These are phyloP conservation scores for Cafeteria roenbergensis DNA, from an alignment of 108 stramenopile genomes.

Conservation along the genomic window DNA sequence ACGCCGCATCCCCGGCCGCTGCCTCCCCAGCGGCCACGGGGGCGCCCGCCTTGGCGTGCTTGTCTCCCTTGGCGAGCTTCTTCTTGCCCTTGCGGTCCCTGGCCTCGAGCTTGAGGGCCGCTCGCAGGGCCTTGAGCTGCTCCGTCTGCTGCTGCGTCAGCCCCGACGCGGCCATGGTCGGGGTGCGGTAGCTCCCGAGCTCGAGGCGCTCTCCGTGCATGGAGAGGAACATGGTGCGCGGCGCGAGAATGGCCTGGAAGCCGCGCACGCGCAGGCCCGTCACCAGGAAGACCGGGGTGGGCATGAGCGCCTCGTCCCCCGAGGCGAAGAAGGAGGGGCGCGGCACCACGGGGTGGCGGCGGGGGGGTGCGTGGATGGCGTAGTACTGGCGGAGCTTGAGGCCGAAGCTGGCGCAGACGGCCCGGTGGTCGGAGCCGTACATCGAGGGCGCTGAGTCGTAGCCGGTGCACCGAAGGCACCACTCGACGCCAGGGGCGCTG, in stretches of 20 bases:
- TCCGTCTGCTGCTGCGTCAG: neutral
- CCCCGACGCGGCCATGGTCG: neutral
- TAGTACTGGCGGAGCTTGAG: constrained; percentile 6
- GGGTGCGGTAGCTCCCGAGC: neutral
- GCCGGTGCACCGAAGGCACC: neutral
- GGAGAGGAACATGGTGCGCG: neutral
- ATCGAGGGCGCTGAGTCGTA: constrained; percentile 20
- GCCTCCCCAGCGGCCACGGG: too few relatives aligned
- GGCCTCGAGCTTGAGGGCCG: neutral
- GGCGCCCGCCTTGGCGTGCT: neutral
- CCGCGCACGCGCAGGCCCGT: neutral
- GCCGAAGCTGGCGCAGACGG: constrained; percentile 19
- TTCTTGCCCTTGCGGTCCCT: neutral
- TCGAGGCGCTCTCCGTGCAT: neutral
- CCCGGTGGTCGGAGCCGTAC: constrained; percentile 27
- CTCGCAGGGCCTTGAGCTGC: neutral
- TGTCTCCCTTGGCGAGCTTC: neutral
- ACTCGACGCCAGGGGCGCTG: neutral
- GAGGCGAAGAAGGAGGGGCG: neutral
- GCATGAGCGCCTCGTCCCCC: neutral
- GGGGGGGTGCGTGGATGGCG: constrained; percentile 1
- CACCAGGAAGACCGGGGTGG: neutral
- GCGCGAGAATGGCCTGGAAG: neutral
- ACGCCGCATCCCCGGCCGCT: too few relatives aligned
- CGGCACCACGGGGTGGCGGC: neutral